A percentile compares a stretch with the other conserved stretches of the same genome.
phyloP scores from a whole-genome alignment of 495 filamentous ascomycete species.

The Penicillium soppii region DNA sequence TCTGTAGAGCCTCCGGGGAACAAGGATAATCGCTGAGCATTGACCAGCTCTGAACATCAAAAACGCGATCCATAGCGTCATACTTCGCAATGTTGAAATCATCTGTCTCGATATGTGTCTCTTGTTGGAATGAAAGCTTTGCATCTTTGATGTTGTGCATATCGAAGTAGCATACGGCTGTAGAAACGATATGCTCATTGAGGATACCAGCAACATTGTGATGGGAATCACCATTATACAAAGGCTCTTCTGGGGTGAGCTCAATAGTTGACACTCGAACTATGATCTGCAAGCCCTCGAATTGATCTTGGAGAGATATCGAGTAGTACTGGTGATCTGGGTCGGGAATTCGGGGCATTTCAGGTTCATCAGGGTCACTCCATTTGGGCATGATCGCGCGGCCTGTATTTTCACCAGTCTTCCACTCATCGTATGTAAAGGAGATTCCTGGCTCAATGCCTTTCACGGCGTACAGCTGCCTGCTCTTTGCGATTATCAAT shows the following conservation, averaged over 20 bases:
- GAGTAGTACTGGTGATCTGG: conserved; percentile 4
- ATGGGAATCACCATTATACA: conserved; percentile 7
- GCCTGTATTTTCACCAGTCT: conserved; percentile 4
- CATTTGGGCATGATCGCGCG: conserved; percentile 6
- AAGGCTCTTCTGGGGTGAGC: conserved; percentile 9
- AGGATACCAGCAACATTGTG: conserved; percentile 6
- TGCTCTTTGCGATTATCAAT: conserved; percentile 2
- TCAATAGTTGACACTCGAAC: conserved; percentile 8
- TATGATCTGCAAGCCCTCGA: conserved; percentile 10
- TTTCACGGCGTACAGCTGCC: conserved; percentile 3
- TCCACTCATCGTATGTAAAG: conserved; percentile 14
- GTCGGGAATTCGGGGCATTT: conserved; percentile 1
- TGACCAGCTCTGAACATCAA: conserved; percentile 4
- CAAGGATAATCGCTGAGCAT: neutral
- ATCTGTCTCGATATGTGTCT: neutral
- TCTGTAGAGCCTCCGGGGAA: conserved; percentile 5
- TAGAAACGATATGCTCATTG: conserved; percentile 12
- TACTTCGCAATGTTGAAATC: conserved; percentile 6
- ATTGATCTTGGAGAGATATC: conserved; percentile 9
- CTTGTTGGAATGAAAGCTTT: conserved; percentile 7
- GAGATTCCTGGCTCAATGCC: conserved; percentile 9
- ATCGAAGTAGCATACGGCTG: conserved; percentile 7
- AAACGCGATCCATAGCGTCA: conserved; percentile 1
- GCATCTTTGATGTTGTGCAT: conserved; percentile 11
- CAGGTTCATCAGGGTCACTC: neutral